phyloP scores from a whole-genome alignment of 192 early-diverging fungal species.

The Haplosporangium gracile region DNA sequence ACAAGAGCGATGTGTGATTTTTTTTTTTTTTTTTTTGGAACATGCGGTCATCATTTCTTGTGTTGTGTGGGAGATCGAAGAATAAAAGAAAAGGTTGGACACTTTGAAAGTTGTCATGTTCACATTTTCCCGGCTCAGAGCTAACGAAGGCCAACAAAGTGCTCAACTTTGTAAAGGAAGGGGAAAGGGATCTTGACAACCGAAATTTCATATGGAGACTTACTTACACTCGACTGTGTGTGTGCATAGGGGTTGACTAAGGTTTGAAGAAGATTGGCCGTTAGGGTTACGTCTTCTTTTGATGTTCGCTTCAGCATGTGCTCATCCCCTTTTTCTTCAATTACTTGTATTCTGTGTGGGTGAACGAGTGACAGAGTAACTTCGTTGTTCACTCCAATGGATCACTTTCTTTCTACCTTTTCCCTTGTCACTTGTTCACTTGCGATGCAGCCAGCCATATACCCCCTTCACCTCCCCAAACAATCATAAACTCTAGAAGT shows the following conservation, averaged over 20 bases:
- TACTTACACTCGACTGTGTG: not conserved
- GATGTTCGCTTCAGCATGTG: constrained; percentile 7
- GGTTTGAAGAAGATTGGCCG: not conserved
- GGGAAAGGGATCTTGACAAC: not conserved
- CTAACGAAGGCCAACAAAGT: not conserved
- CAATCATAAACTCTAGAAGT: not conserved
- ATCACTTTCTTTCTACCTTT: not conserved
- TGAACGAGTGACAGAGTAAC: not conserved
- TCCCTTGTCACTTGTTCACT: not conserved
- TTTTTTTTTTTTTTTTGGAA: too few relatives aligned
- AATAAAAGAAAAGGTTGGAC: not conserved
- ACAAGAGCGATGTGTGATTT: not conserved
- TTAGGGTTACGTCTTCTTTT: not conserved
- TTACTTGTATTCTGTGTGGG: not conserved
- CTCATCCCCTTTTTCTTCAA: not conserved
- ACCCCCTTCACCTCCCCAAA: not conserved
- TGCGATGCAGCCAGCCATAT: not conserved
- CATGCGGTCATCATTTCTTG: not conserved
- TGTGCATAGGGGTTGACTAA: not conserved
- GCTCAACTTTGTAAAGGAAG: not conserved
- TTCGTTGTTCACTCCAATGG: not conserved
- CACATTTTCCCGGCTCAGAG: constrained; percentile 8
- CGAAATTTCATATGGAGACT: not conserved
- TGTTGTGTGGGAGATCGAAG: not conserved
- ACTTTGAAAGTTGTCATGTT: not conserved